Evolutionary conservation across 352 stramenopile genomes (phyloP).

Genomic region (Salisapilia sapeloensis): DNA sequence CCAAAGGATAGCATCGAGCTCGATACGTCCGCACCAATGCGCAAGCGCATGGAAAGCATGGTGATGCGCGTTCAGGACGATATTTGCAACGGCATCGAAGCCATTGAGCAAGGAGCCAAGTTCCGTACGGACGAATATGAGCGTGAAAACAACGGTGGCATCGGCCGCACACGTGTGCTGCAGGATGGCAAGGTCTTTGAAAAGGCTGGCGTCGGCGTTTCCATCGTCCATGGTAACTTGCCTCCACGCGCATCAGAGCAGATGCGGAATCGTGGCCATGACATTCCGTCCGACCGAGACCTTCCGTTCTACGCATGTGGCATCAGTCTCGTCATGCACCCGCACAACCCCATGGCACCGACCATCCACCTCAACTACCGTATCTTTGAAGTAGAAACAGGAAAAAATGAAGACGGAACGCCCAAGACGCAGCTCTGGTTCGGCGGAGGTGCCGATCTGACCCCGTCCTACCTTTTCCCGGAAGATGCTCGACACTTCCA

Average conservation of each 20-base stretch:
- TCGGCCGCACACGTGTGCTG: constrained; percentile 90
- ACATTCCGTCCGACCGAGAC: constrained; percentile 44
- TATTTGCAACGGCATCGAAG: constrained; percentile 78
- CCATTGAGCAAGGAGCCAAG: constrained; percentile 85
- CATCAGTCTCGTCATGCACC: constrained; percentile 95
- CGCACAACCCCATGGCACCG: constrained; percentile 85
- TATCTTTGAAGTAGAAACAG: constrained; percentile 93
- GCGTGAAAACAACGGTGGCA: constrained; percentile 85
- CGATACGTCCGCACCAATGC: constrained; percentile 40
- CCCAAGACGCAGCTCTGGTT: constrained; percentile 85
- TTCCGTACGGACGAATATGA: constrained; percentile 94
- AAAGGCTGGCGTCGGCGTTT: constrained; percentile 96
- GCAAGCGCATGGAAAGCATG: constrained; percentile 67
- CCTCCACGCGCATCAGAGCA: constrained; percentile 71
- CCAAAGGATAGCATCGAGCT: constrained; percentile 59
- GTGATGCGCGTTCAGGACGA: constrained; percentile 72
- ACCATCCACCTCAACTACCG: constrained; percentile 97
- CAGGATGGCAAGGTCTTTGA: constrained; percentile 93
- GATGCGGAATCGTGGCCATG: constrained; percentile 66
- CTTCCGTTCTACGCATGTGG: constrained; percentile 94
- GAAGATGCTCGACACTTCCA: constrained; percentile 96
- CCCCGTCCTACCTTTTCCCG: constrained; percentile 92
- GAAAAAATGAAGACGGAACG: constrained; percentile 57
- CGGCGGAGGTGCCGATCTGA: constrained; percentile 94
- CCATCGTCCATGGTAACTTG: constrained; percentile 93